phyloP scores from a whole-genome alignment of 2,329 filamentous ascomycete species.

The Penicillium nordicum region DNA sequence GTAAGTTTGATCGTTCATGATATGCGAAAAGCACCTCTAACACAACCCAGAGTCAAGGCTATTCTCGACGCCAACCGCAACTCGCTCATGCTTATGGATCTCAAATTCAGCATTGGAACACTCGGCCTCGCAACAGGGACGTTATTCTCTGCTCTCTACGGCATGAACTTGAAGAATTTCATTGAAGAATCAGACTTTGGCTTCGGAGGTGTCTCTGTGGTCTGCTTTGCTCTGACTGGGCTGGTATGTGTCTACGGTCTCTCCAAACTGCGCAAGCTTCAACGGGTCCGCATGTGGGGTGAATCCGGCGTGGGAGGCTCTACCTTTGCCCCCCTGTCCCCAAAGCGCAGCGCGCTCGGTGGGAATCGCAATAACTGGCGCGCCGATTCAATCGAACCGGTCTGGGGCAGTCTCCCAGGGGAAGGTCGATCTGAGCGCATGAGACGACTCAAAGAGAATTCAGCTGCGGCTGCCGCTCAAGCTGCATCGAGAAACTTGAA shows the following conservation, averaged over 20 bases:
- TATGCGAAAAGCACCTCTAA: slow-evolving; percentile 15
- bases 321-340: slow-evolving; percentile 28
- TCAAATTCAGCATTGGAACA: slow-evolving; percentile 94
- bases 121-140: slow-evolving; percentile 92
- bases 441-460: slow-evolving; percentile 35
- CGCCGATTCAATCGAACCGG: slow-evolving; percentile 43
- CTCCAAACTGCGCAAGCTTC: slow-evolving; percentile 76
- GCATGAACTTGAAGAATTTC: slow-evolving; percentile 99
- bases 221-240: slow-evolving; percentile 69
- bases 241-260: slow-evolving; percentile 82
- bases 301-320: slow-evolving; percentile 46
- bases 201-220: slow-evolving; percentile 70
- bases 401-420: slow-evolving; percentile 39
- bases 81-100: slow-evolving; percentile 91
- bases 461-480: slow-evolving; percentile 24
- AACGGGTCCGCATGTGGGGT: slow-evolving; percentile 83
- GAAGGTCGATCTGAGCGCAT: slow-evolving; percentile 38
- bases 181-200: slow-evolving; percentile 90
- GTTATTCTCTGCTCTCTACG: slow-evolving; percentile 96
- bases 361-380: slow-evolving; percentile 41
- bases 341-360: slow-evolving; percentile 22
- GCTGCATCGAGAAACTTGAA: slow-evolving; percentile 15
- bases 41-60: slow-evolving; percentile 69
- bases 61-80: slow-evolving; percentile 98
- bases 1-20: slow-evolving; percentile 52